phyloP scores from a whole-genome alignment of 2,329 filamentous ascomycete genomes.

The Hypoxylon sp. region DNA sequence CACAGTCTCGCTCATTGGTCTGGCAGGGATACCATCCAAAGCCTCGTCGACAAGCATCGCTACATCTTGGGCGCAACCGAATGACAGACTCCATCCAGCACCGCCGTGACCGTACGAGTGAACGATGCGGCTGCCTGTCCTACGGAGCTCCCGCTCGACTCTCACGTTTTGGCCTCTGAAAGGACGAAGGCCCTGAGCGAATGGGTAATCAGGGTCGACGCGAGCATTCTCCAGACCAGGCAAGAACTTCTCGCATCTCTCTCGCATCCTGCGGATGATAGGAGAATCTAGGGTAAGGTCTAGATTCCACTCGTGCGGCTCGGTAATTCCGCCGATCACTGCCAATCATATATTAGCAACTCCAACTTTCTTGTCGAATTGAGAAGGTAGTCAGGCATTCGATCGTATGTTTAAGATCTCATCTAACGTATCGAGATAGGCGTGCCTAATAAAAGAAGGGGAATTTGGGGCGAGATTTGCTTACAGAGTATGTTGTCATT shows the following conservation, averaged over 20 bases:
- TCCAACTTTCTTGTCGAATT: neutral
- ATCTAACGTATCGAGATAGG: neutral
- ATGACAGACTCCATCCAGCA: slow-evolving; percentile 60
- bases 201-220: slow-evolving; percentile 59
- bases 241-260: slow-evolving; percentile 60
- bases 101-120: slow-evolving; percentile 63
- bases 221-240: slow-evolving; percentile 59
- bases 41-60: slow-evolving; percentile 56
- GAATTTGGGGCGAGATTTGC: slow-evolving; percentile 15
- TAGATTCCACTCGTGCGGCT: slow-evolving; percentile 57
- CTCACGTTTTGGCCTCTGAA: slow-evolving; percentile 59
- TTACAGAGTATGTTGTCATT: slow-evolving; percentile 60
- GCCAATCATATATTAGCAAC: slow-evolving; percentile 27
- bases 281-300: slow-evolving; percentile 58
- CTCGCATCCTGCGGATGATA: slow-evolving; percentile 59
- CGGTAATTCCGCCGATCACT: slow-evolving; percentile 58
- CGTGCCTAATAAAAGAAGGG: slow-evolving; percentile 9
- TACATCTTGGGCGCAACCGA: slow-evolving; percentile 59
- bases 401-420: neutral
- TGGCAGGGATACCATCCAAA: slow-evolving; percentile 50
- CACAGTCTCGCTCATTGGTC: slow-evolving; percentile 51
- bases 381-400: neutral
- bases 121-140: slow-evolving; percentile 56
- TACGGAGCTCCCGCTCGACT: slow-evolving; percentile 60
- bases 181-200: slow-evolving; percentile 61